Conservation (phyloP, 1,284 basidiomycete species). For the Malassezia caprae region DNA sequence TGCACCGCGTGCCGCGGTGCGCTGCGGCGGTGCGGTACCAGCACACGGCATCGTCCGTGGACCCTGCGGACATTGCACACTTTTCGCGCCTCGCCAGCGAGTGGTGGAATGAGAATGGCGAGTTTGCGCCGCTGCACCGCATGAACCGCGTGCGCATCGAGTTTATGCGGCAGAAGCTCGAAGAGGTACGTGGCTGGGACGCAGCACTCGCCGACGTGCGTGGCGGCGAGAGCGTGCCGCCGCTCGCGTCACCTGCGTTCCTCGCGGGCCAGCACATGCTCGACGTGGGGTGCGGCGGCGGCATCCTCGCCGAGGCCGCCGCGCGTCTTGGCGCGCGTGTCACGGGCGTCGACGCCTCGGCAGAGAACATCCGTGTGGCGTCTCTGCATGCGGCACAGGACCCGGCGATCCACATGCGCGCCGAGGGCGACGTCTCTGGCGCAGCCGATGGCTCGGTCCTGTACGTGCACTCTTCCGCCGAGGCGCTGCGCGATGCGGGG, state of each 20-base stretch:
- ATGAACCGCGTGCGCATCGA: constrained; percentile 88
- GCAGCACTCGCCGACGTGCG: constrained; percentile 23
- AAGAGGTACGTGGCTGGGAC: constrained; percentile 41
- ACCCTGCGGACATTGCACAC: constrained; percentile 57
- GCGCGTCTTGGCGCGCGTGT: constrained; percentile 77
- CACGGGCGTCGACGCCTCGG: constrained; percentile 79
- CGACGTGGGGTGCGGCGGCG: constrained; percentile 90
- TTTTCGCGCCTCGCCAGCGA: constrained; percentile 80
- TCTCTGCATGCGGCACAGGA: constrained; percentile 71
- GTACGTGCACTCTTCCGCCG: constrained; percentile 72
- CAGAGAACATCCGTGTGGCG: constrained; percentile 76
- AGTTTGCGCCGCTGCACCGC: constrained; percentile 77
- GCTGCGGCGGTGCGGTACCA: neutral
- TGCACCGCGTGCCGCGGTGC: neutral
- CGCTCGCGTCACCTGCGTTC: constrained; percentile 35
- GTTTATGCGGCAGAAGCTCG: constrained; percentile 70
- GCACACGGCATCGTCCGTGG: constrained; percentile 23
- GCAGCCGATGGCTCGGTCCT: constrained; percentile 46
- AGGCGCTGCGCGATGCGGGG: constrained; percentile 54
- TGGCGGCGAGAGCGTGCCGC: constrained; percentile 37
- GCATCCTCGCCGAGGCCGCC: constrained; percentile 80
- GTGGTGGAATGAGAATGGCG: constrained; percentile 95
- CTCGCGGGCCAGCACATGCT: constrained; percentile 59
- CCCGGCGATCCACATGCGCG: constrained; percentile 49
- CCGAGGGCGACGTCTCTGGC: neutral